Base-by-base conservation (phyloP, 768 basidiomycete species). In the Pholiota molesta region DNA sequence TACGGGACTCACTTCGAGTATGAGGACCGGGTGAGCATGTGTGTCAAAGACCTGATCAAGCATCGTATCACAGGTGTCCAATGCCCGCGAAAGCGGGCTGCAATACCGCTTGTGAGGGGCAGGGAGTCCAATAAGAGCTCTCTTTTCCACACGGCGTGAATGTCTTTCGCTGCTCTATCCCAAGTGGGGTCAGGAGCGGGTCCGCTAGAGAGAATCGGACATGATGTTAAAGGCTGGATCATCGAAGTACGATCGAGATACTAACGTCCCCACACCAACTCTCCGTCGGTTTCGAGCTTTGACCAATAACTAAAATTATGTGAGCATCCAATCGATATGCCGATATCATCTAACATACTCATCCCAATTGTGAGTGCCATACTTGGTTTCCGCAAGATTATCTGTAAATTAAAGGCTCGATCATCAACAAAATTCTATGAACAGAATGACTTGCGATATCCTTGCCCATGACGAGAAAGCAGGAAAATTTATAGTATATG, bases 191-290 rank as follows among this genome's bases (percentile, higher is more conserved):
- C 26, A 92, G 81, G 29, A 82, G 74, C 8, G 90, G 83, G 68
- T 92, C 90, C 28, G 90, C 88, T 88, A 63, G 19, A 55, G 11
- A 28, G 21, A 29, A 45, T 37, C 26, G n/a, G 13, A 52, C 13
- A 40, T 16, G 9, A 21, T 35, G 49, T 26, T 62, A 44, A 45
- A 42, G 11, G 47, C 26, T 45, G 19, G 14, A 13, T 55, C 51
- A 47, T 17, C 21, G 31, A 17, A 49, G 6, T 31, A 40, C 19
- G 39, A 52, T 51, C 33, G 35, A 23, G 29, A 11, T 17, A 82
- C 89, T 65, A 67, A 89, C 89, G 91, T 28, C 92, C 92, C 91
- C 91, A 94, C 1, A 74, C 74, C 4, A 91, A 73, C 56, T 89
- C 82, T 13, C 77, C 87, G 63, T 94, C 88, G 0, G 86, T 87